These are phyloP conservation scores for Podospora comata DNA, from an alignment of 495 filamentous ascomycete species.

Conservation along the genomic window DNA sequence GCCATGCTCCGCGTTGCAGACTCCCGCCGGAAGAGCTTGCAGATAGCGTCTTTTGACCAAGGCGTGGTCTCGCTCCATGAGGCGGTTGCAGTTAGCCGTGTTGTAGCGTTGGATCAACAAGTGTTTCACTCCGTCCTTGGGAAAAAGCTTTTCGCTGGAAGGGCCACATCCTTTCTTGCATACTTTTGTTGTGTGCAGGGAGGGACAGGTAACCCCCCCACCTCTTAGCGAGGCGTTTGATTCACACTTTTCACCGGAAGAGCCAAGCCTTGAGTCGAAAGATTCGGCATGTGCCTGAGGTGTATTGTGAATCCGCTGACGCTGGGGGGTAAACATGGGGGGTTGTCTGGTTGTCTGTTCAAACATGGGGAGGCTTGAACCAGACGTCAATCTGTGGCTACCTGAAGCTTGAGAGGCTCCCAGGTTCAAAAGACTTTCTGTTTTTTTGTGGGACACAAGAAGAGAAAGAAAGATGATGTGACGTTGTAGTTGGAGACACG, in stretches of 20 bases:
- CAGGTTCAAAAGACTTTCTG: not conserved
- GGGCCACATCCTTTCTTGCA: slow-evolving; percentile 7
- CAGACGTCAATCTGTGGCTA: slow-evolving; percentile 12
- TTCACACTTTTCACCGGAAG: not conserved
- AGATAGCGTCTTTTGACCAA: slow-evolving; percentile 3
- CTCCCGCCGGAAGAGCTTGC: slow-evolving; percentile 23
- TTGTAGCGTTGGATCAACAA: not conserved
- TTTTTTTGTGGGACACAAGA: not conserved
- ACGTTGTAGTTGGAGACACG: slow-evolving; percentile 13
- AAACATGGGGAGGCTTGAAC: not conserved
- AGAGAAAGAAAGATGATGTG: slow-evolving; percentile 8
- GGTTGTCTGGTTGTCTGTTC: slow-evolving; percentile 4
- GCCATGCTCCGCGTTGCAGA: slow-evolving; percentile 13
- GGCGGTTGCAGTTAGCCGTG: slow-evolving; percentile 16
- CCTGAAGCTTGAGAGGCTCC: slow-evolving; percentile 21
- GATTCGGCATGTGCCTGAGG: not conserved
- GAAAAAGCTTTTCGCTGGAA: slow-evolving; percentile 10
- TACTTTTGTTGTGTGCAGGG: slow-evolving; percentile 6
- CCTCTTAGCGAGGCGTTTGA: not conserved
- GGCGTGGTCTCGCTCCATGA: slow-evolving; percentile 14
- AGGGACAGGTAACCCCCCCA: not conserved
- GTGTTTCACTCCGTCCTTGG: slow-evolving; percentile 13
- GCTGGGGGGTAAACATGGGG: not conserved
- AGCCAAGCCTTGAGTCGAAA: not conserved
- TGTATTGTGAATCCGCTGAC: not conserved